Evolutionary conservation across 202 grass and related monocot species (phyloP).

Genomic region (Schoenoplectus tabernaemontani): DNA sequence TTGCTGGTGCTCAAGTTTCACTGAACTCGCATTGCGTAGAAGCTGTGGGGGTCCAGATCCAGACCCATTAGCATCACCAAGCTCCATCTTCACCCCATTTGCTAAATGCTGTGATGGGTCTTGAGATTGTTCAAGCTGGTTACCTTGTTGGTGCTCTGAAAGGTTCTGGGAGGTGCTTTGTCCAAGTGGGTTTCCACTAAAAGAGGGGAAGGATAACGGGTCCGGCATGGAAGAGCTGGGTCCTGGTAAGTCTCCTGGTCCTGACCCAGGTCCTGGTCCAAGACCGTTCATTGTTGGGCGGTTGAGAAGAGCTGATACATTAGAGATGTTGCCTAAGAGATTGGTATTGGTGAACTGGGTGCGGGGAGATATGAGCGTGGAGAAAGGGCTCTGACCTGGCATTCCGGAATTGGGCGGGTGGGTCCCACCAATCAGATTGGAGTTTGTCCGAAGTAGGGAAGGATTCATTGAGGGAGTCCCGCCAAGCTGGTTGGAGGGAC

Average conservation of each 20-base stretch:
- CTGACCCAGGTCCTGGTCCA: slow-evolving; percentile 26
- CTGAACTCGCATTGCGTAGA: slow-evolving; percentile 30
- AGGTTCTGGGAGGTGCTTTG: slow-evolving; percentile 44
- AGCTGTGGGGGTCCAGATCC: slow-evolving; percentile 6
- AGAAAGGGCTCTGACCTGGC: slow-evolving; percentile 56
- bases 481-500: slow-evolving; percentile 62
- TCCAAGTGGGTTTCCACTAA: slow-evolving; percentile 21
- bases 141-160: slow-evolving; percentile 44
- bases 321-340: slow-evolving; percentile 53
- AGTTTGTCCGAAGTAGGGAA: slow-evolving; percentile 55
- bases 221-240: slow-evolving; percentile 32
- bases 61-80: slow-evolving; percentile 17
- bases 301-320: slow-evolving; percentile 63
- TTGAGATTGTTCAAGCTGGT: slow-evolving; percentile 44
- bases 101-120: slow-evolving; percentile 26
- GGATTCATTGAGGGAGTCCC: slow-evolving; percentile 42
- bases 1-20: slow-evolving; percentile 62
- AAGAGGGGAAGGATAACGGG: slow-evolving; percentile 42
- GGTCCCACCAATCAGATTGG: slow-evolving; percentile 46
- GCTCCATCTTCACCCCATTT: slow-evolving; percentile 50
- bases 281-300: slow-evolving; percentile 46
- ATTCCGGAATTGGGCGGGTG: slow-evolving; percentile 33
- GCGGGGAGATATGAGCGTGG: slow-evolving; percentile 54
- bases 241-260: slow-evolving; percentile 38
- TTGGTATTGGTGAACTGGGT: slow-evolving; percentile 49